Percentiles rank a stretch among this genome's conserved stretches.
These are phyloP conservation scores for Colletotrichum camelliae DNA, from an alignment of 2,329 filamentous ascomycete genomes.

Conservation along the genomic window DNA sequence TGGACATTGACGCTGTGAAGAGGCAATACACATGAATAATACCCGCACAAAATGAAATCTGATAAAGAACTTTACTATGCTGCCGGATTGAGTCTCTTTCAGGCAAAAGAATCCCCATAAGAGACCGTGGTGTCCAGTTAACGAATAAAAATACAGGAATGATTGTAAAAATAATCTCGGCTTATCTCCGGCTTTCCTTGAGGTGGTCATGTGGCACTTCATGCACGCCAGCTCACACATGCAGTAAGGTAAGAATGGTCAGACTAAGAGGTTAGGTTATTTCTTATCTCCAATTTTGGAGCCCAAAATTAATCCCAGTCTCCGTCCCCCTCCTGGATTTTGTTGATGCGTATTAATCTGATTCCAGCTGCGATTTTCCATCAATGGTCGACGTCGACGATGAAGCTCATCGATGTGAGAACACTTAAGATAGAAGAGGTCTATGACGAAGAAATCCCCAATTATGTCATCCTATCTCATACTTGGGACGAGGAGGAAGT, in stretches of 20 bases:
- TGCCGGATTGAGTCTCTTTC: not conserved
- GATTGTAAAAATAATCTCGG: not conserved
- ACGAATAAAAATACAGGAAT: not conserved
- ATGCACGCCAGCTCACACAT: not conserved
- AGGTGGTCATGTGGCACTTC: not conserved
- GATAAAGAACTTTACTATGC: not conserved
- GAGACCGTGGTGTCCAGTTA: not conserved
- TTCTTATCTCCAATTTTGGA: not conserved
- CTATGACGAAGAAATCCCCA: not conserved
- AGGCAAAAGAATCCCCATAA: not conserved
- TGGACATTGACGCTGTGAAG: no score
- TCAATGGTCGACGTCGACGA: not conserved
- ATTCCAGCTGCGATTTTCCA: not conserved
- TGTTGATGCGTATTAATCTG: not conserved
- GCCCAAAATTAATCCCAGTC: not conserved
- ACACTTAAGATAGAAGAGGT: not conserved
- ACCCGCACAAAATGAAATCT: not conserved
- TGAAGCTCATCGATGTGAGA: not conserved
- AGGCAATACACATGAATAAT: not conserved
- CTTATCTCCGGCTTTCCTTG: not conserved
- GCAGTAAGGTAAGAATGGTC: not conserved
- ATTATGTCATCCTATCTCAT: conserved; percentile 32
- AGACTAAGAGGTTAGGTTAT: not conserved
- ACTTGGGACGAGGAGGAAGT: conserved; percentile 30
- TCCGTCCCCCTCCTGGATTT: not conserved